Conservation (phyloP, 495 filamentous ascomycete species). For the Penicillium parvum region DNA sequence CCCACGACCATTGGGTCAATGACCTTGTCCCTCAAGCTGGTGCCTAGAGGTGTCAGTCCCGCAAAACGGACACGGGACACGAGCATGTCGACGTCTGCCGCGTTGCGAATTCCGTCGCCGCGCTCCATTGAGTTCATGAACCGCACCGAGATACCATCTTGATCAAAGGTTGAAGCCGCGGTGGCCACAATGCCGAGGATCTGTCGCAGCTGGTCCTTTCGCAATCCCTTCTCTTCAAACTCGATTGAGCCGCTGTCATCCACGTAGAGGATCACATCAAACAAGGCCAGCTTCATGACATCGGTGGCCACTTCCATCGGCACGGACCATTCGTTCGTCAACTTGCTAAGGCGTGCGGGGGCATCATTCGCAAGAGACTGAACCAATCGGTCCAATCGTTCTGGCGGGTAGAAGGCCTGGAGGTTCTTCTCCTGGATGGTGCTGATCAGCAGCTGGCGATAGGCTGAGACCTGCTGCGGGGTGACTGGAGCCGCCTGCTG, state of each 20-base stretch:
- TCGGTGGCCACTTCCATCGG: slow-evolving; percentile 61
- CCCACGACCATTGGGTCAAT: slow-evolving; percentile 55
- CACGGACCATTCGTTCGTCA: slow-evolving; percentile 54
- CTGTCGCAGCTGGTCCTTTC: slow-evolving; percentile 60
- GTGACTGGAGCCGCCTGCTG: slow-evolving; percentile 32
- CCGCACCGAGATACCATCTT: slow-evolving; percentile 64
- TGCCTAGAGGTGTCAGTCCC: slow-evolving; percentile 66
- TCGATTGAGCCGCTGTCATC: slow-evolving; percentile 71
- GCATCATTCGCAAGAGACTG: slow-evolving; percentile 38
- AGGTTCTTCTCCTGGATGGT: slow-evolving; percentile 57
- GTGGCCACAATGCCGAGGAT: slow-evolving; percentile 60
- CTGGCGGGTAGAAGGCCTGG: slow-evolving; percentile 51
- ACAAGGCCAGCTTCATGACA: slow-evolving; percentile 62
- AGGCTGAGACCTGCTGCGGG: slow-evolving; percentile 46
- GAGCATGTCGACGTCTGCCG: slow-evolving; percentile 55
- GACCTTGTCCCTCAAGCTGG: slow-evolving; percentile 56
- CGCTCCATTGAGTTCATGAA: slow-evolving; percentile 61
- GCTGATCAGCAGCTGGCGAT: slow-evolving; percentile 48
- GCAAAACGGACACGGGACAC: slow-evolving; percentile 57
- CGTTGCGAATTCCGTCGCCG: slow-evolving; percentile 52
- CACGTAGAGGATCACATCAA: slow-evolving; percentile 64
- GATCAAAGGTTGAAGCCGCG: slow-evolving; percentile 64
- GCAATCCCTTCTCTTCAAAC: slow-evolving; percentile 60
- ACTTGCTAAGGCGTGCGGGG: slow-evolving; percentile 44
- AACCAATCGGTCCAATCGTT: slow-evolving; percentile 34